These are phyloP conservation scores for Neurospora pannonica DNA, from an alignment of 495 filamentous ascomycete genomes.

Conservation along the genomic window DNA sequence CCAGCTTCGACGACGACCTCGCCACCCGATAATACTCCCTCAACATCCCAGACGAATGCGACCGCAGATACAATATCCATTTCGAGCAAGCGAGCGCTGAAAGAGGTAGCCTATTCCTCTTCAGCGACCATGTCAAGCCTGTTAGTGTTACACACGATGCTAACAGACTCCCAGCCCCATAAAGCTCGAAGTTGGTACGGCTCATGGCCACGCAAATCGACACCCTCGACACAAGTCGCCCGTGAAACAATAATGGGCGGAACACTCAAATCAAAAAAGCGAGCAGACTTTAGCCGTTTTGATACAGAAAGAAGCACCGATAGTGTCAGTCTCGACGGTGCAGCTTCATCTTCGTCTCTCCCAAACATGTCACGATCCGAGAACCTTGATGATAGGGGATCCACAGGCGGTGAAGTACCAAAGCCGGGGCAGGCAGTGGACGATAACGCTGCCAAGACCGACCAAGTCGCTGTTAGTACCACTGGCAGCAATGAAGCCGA, in stretches of 20 bases:
- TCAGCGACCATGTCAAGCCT: background rate
- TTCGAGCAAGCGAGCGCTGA: constrained; percentile 1
- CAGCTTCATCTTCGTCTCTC: constrained; percentile 16
- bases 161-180: constrained; percentile 31
- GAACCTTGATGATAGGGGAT: background rate
- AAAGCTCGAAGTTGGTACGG: constrained; percentile 56
- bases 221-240: constrained; percentile 63
- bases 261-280: constrained; percentile 27
- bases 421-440: background rate
- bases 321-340: constrained; percentile 16
- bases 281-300: constrained; percentile 39
- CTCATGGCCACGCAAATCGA: constrained; percentile 64
- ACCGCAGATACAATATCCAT: constrained; percentile 1
- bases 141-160: background rate
- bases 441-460: constrained; percentile 2
- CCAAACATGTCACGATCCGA: constrained; percentile 11
- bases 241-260: constrained; percentile 65
- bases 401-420: background rate
- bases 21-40: constrained; percentile 1
- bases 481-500: background rate
- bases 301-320: constrained; percentile 29
- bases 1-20: background rate
- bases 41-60: constrained; percentile 1
- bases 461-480: constrained; percentile 1
- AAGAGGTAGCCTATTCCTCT: constrained; percentile 11